Evolutionary conservation across 2,329 filamentous ascomycete genomes (phyloP), one percentile per base, ranked within the genome.

Genomic region (Fusarium pseudocircinatum): DNA sequence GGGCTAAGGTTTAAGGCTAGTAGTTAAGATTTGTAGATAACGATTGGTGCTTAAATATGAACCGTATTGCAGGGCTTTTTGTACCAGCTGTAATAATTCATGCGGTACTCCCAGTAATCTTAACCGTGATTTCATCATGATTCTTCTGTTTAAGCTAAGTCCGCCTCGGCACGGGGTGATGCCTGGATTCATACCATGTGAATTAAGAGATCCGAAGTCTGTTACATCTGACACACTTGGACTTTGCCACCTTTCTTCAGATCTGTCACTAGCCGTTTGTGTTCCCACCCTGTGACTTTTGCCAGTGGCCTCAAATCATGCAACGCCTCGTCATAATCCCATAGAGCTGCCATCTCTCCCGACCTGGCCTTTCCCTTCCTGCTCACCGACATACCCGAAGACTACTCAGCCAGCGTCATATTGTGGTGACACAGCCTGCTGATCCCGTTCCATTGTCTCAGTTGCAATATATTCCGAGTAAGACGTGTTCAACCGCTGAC

Each of bases 81-180:
- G n/a, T n/a, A n/a, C n/a, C n/a, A n/a, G n/a, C n/a, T n/a, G n/a
- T n/a, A n/a, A n/a, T n/a, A n/a, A n/a, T n/a, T n/a, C n/a, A n/a
- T n/a, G n/a, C n/a, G n/a, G n/a, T n/a, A n/a, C n/a, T n/a, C n/a
- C 16, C 7, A 4, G 18, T 3, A 6, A 10, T 26, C 6, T 7
- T 4, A 2, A 22, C 0, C 11, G 11, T 22, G 2, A 0, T 26
- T 26, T 20, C 2, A 52, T 24, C 6, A 10, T 36, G 6, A 0
- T 4, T 37, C 8, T 37, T 9, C 14, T 15, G 4, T 9, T 3
- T 11, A 5, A 4, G 0, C 8, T 15, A 7, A 2, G 1, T 20
- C 11, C 12, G 6, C 8, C 7, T 37, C 15, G 15, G 7, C 8
- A 26, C 30, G 12, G 18, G 32, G 4, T 22, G 9, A 22, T 22